Evolutionary conservation across 1,284 basidiomycete species (phyloP).

Genomic region (Malassezia sympodialis): DNA sequence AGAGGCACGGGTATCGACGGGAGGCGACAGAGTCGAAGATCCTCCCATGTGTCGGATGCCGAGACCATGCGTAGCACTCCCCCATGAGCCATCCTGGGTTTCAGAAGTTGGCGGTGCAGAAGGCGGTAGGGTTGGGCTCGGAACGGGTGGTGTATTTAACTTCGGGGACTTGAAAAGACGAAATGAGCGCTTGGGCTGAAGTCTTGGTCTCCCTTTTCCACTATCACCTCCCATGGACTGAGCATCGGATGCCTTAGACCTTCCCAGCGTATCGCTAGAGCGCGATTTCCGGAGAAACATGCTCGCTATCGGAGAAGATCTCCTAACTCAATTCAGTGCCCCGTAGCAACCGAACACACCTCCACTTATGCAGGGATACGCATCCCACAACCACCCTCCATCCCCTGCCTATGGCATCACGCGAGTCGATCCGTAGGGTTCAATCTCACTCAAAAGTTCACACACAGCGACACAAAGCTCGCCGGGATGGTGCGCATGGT

Average conservation of each 20-base stretch:
- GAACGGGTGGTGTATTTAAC: not conserved
- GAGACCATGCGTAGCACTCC: not conserved
- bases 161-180: conserved; percentile 7
- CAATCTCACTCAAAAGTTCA: conserved; percentile 11
- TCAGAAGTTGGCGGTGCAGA: not conserved
- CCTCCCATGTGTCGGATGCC: conserved; percentile 1
- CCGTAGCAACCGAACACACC: conserved; percentile 1
- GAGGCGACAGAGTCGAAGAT: not conserved
- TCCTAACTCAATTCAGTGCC: not conserved
- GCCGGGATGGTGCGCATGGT: not conserved
- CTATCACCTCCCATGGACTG: not conserved
- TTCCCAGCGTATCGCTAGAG: conserved; percentile 8
- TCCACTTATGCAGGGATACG: conserved; percentile 2
- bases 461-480: conserved; percentile 15
- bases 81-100: not conserved
- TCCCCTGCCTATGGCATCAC: not conserved
- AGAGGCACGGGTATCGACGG: not conserved
- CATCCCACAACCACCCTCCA: not conserved
- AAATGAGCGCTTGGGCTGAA: conserved; percentile 7
- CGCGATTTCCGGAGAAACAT: conserved; percentile 16
- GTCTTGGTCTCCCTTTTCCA: not conserved
- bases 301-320: not conserved
- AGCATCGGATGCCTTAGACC: not conserved
- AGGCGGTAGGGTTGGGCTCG: not conserved
- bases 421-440: not conserved